Evolutionary conservation across 2,329 filamentous ascomycete genomes (phyloP).

Genomic region (Akanthomyces lecanii): DNA sequence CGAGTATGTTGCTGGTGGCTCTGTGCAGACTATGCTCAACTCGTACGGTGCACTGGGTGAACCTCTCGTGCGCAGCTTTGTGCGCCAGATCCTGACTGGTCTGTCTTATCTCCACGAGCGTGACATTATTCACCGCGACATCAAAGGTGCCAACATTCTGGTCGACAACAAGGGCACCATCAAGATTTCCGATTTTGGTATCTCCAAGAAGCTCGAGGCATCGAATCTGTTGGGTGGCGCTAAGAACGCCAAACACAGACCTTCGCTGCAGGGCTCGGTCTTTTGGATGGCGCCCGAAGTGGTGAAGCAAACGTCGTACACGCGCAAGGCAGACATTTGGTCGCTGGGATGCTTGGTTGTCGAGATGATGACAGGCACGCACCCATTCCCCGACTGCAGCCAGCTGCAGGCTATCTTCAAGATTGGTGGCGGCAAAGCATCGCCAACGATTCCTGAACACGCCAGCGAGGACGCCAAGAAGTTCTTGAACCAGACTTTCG

Average conservation of each 20-base stretch:
- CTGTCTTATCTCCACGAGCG: constrained; percentile 88
- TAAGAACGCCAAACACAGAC: constrained; percentile 63
- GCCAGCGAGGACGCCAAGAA: constrained; percentile 78
- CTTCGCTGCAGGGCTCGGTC: constrained; percentile 90
- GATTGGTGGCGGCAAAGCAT: constrained; percentile 83
- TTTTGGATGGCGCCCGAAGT: constrained; percentile 99
- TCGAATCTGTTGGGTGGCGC: constrained; percentile 72
- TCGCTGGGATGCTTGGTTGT: constrained; percentile 93
- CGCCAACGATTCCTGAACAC: constrained; percentile 81
- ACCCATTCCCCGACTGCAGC: constrained; percentile 94
- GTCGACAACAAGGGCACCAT: constrained; percentile 99
- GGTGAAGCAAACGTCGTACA: constrained; percentile 95
- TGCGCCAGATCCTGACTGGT: constrained; percentile 89
- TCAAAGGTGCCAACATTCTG: constrained; percentile 97
- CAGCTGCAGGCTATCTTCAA: constrained; percentile 98
- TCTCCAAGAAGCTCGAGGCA: constrained; percentile 95
- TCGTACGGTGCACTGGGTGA: constrained; percentile 95
- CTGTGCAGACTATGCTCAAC: constrained; percentile 97
- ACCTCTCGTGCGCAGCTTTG: constrained; percentile 91
- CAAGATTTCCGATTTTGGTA: constrained; percentile 99
- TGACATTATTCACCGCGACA: constrained; percentile 97
- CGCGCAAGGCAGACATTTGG: constrained; percentile 98
- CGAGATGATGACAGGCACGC: constrained; percentile 97
- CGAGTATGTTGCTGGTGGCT: constrained; percentile 96
- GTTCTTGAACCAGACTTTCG: constrained; percentile 87